phyloP scores from a whole-genome alignment of 225 moss, liverwort and hornwort species.

The Marchantia polymorpha region DNA sequence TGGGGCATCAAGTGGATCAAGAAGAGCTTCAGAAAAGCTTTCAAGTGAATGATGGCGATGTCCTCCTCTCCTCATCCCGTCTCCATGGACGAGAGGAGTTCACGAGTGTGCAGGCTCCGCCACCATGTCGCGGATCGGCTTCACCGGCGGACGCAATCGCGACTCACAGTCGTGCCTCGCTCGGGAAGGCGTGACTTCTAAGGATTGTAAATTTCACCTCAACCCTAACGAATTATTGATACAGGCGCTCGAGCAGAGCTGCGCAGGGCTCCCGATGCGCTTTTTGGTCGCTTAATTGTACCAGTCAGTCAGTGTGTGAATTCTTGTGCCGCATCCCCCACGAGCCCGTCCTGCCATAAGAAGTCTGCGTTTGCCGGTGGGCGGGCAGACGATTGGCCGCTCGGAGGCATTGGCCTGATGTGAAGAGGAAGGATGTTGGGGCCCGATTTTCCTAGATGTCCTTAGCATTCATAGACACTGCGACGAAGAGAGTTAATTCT shows the following conservation, averaged over 20 bases:
- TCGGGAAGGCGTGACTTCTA: not conserved
- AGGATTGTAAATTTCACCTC: constrained; percentile 5
- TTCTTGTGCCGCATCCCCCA: not conserved
- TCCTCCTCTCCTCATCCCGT: not conserved
- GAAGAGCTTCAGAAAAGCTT: constrained; percentile 44
- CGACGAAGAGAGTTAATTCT: not conserved
- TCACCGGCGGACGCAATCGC: not conserved
- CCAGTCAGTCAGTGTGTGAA: not conserved
- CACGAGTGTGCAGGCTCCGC: not conserved
- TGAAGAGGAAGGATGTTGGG: constrained; percentile 12
- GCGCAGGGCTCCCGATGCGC: not conserved
- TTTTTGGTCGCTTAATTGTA: not conserved
- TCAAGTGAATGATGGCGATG: constrained; percentile 34
- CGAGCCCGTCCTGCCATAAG: not conserved
- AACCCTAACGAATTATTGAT: not conserved
- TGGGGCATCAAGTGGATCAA: constrained; percentile 50
- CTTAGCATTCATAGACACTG: not conserved
- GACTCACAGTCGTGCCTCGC: not conserved
- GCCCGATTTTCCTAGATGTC: not conserved
- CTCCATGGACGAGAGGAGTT: not conserved
- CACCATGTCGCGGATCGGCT: not conserved
- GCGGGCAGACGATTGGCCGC: constrained; percentile 12
- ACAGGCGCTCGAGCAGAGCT: not conserved
- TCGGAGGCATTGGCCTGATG: not conserved
- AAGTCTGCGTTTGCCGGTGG: constrained; percentile 19